A percentile compares a stretch with the other conserved stretches of the same genome.
These are phyloP conservation scores for Yamadazyma sp. DNA, from an alignment of 1,139 yeast species.

Conservation along the genomic window DNA sequence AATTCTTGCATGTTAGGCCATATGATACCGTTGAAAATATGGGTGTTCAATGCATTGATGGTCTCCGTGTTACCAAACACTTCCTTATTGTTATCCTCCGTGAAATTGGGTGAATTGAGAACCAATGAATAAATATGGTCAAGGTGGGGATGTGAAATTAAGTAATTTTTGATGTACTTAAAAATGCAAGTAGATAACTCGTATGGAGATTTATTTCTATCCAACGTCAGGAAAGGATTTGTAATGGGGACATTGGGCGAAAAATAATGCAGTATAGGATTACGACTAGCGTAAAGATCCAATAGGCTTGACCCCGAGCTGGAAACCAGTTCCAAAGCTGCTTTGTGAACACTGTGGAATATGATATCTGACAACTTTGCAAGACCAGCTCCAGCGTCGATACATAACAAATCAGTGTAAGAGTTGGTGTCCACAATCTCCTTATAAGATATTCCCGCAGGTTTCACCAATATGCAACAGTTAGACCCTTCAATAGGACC, in stretches of 20 bases:
- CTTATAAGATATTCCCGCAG: conserved; percentile 40
- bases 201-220: conserved; percentile 17
- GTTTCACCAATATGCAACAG: conserved; percentile 66
- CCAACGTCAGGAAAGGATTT: conserved; percentile 30
- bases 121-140: conserved; percentile 76
- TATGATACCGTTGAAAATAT: conserved; percentile 69
- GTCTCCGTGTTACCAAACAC: conserved; percentile 59
- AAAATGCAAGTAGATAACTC: conserved; percentile 29
- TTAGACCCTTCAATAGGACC: conserved; percentile 73
- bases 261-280: conserved; percentile 19
- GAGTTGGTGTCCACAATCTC: conserved; percentile 28
- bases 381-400: conserved; percentile 83
- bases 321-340: conserved; percentile 6
- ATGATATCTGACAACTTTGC: conserved; percentile 56
- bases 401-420: conserved; percentile 47
- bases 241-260: conserved; percentile 8
- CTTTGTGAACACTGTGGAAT: conserved; percentile 20
- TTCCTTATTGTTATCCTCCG: conserved; percentile 26
- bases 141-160: conserved; percentile 80
- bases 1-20: conserved; percentile 73
- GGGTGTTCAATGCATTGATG: conserved; percentile 48
- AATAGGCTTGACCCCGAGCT: conserved; percentile 11
- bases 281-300: conserved; percentile 27
- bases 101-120: conserved; percentile 66
- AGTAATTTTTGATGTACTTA: conserved; percentile 40